phyloP scores from a whole-genome alignment of 2,329 filamentous ascomycete species.

The Penicillium sp. region DNA sequence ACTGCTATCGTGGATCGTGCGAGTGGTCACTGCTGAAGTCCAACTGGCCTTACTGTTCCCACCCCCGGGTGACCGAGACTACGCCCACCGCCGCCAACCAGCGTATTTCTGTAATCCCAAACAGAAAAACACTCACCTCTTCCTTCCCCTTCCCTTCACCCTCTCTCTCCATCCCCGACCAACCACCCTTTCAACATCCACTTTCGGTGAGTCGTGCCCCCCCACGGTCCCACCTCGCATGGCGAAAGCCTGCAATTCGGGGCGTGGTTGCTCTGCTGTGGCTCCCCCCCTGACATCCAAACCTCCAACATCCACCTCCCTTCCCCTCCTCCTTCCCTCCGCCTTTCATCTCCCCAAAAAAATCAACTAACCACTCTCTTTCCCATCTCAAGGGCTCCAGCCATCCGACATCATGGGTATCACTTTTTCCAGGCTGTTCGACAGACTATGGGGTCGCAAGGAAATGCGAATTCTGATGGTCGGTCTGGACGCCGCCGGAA shows the following conservation, averaged over 20 bases:
- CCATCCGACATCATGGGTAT: constrained; percentile 79
- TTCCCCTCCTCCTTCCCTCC: constrained; percentile 12
- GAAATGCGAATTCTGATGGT: constrained; percentile 99
- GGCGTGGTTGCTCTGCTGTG: too few relatives aligned
- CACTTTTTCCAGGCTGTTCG: constrained; percentile 93
- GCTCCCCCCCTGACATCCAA: too few relatives aligned
- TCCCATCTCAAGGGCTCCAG: constrained; percentile 15
- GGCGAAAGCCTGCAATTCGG: too few relatives aligned
- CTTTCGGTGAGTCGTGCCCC: too few relatives aligned
- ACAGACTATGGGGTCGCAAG: constrained; percentile 98
- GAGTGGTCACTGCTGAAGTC: not conserved
- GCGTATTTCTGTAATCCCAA: constrained; percentile 36
- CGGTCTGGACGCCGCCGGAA: constrained; percentile 97
- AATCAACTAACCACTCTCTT: constrained; percentile 13
- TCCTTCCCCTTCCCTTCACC: constrained; percentile 9
- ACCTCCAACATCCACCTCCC: constrained; percentile 22
- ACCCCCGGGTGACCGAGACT: constrained; percentile 24
- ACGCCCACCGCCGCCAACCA: constrained; percentile 38
- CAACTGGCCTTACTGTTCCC: too few relatives aligned
- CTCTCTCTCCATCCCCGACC: constrained; percentile 1
- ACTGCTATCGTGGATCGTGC: not conserved
- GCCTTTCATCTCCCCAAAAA: constrained; percentile 12
- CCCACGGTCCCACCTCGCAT: too few relatives aligned
- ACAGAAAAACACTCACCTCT: constrained; percentile 28
- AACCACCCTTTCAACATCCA: constrained; percentile 11